phyloP scores from a whole-genome alignment of 768 basidiomycete genomes.

The Amanita thiersii region DNA sequence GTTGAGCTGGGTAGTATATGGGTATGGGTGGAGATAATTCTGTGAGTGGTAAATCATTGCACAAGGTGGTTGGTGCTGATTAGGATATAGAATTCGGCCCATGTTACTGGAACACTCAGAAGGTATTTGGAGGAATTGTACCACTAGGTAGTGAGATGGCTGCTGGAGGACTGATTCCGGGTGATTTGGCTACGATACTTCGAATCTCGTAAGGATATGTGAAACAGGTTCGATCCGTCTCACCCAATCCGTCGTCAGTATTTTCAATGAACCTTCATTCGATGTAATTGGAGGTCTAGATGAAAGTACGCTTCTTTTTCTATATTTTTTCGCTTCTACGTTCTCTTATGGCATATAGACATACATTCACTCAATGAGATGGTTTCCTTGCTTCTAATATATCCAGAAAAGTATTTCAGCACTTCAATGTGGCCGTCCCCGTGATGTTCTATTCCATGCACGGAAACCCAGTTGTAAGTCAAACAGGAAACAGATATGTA shows the following conservation, averaged over 20 bases:
- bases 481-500: constrained; percentile 82
- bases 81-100: constrained; percentile 59
- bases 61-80: not conserved
- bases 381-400: constrained; percentile 90
- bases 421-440: constrained; percentile 91
- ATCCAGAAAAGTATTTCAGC: constrained; percentile 96
- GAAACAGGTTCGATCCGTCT: constrained; percentile 55
- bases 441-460: constrained; percentile 96
- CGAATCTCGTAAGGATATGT: constrained; percentile 79
- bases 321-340: no score
- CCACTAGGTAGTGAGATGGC: constrained; percentile 49
- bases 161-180: constrained; percentile 49
- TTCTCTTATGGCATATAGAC: constrained; percentile 35
- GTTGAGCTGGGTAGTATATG: constrained; percentile 75
- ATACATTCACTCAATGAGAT: constrained; percentile 97
- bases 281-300: constrained; percentile 96
- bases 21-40: constrained; percentile 68
- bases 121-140: constrained; percentile 45
- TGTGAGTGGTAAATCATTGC: constrained; percentile 24
- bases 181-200: constrained; percentile 68
- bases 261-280: constrained; percentile 53
- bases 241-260: constrained; percentile 10
- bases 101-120: constrained; percentile 60
- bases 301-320: constrained; percentile 46
- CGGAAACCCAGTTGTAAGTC: constrained; percentile 87